phyloP scores from a whole-genome alignment of 2,329 filamentous ascomycete species.

The Conoideocrella luteorostrata region DNA sequence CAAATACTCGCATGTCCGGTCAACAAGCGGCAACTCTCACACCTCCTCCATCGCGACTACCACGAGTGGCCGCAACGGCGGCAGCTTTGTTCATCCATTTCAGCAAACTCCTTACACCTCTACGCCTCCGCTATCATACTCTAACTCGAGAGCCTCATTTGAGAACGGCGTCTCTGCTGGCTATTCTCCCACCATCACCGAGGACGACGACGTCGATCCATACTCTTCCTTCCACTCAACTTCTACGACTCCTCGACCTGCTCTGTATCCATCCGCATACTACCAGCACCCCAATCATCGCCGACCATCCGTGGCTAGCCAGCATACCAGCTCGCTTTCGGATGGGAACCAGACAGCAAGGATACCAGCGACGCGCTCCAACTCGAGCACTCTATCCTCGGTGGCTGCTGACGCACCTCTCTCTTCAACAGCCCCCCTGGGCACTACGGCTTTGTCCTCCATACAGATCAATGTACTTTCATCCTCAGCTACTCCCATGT shows the following conservation, averaged over 20 bases:
- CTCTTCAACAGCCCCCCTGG: constrained; percentile 20
- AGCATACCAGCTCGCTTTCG: constrained; percentile 27
- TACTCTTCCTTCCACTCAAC: constrained; percentile 12
- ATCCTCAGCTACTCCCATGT: constrained; percentile 32
- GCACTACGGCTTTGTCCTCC: constrained; percentile 21
- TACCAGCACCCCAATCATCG: constrained; percentile 17
- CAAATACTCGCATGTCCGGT: constrained; percentile 50
- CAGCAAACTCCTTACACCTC: constrained; percentile 57
- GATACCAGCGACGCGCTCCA: constrained; percentile 20
- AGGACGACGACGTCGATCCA: constrained; percentile 36
- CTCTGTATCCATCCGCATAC: constrained; percentile 9
- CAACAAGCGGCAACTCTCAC: constrained; percentile 53
- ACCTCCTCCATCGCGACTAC: constrained; percentile 46
- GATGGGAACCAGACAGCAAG: constrained; percentile 25
- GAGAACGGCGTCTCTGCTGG: constrained; percentile 29
- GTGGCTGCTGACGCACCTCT: constrained; percentile 28
- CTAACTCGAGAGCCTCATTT: constrained; percentile 48
- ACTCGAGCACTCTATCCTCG: constrained; percentile 23
- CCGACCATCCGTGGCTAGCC: constrained; percentile 25
- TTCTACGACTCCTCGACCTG: constrained; percentile 7
- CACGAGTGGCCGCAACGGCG: constrained; percentile 41
- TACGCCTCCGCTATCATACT: constrained; percentile 53
- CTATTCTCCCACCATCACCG: constrained; percentile 49
- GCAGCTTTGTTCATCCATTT: constrained; percentile 56
- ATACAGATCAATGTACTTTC: constrained; percentile 18